Percentiles rank a stretch among this genome's conserved stretches.
phyloP scores from a whole-genome alignment of 2,329 filamentous ascomycete genomes.

The Botrytis cinerea region DNA sequence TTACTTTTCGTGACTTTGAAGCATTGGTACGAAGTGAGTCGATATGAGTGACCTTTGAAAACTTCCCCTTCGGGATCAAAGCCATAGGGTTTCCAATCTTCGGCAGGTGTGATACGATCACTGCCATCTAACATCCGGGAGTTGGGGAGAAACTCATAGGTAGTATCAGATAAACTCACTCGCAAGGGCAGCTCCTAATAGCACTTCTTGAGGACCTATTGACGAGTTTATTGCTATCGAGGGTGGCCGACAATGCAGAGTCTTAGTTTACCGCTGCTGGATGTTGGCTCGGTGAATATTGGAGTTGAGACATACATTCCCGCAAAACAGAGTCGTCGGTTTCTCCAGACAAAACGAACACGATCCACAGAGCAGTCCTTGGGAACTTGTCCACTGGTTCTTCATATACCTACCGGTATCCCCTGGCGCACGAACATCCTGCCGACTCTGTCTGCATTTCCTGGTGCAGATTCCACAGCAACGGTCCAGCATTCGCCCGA shows the following conservation, averaged over 20 bases:
- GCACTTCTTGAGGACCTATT: neutral
- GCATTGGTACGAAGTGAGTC: neutral
- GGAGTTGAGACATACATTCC: neutral
- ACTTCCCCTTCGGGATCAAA: neutral
- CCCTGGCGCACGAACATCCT: neutral
- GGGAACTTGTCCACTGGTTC: neutral
- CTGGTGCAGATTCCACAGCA: no score
- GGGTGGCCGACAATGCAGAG: neutral
- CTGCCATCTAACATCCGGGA: no score
- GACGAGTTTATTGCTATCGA: no score
- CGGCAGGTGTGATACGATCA: rapidly evolving
- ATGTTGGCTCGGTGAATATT: neutral
- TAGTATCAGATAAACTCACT: neutral
- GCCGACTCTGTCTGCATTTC: no score
- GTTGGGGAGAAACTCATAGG: neutral
- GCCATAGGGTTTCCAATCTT: neutral
- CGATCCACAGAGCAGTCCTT: neutral
- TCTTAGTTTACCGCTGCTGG: neutral
- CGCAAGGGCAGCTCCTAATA: neutral
- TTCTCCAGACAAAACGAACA: neutral
- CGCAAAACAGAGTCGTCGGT: neutral
- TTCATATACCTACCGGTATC: neutral
- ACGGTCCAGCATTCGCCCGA: neutral
- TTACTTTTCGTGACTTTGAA: neutral
- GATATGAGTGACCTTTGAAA: neutral